Conservation (phyloP, 2,329 filamentous ascomycete genomes). For the Paracorniculantispora psalliotae region DNA sequence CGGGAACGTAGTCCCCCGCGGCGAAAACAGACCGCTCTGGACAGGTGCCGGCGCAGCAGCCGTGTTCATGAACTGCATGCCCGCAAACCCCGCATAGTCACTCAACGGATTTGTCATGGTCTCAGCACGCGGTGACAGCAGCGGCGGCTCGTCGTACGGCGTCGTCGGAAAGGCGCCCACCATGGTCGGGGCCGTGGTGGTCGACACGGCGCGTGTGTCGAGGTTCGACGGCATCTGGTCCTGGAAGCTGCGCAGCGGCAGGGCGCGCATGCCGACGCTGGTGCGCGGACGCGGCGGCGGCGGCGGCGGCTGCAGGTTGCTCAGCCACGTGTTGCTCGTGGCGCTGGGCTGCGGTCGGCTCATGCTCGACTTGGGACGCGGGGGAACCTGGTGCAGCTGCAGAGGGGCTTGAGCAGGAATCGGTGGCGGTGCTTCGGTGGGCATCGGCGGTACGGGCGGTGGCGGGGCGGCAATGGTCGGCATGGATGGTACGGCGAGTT, state of each 20-base stretch:
- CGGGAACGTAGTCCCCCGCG: slow-evolving; percentile 47
- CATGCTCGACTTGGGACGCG: slow-evolving; percentile 34
- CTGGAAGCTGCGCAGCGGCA: slow-evolving; percentile 11
- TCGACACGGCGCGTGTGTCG: not conserved
- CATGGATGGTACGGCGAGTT: not conserved
- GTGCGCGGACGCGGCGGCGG: slow-evolving; percentile 5
- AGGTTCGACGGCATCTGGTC: not conserved
- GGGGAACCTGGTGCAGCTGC: slow-evolving; percentile 22
- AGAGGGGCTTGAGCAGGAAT: slow-evolving; percentile 17
- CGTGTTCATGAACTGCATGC: slow-evolving; percentile 49
- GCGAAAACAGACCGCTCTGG: slow-evolving; percentile 44
- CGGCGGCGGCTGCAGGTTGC: not conserved
- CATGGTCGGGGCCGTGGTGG: not conserved
- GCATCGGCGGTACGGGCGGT: slow-evolving; percentile 11
- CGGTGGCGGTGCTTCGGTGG: slow-evolving; percentile 10
- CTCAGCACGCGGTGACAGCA: slow-evolving; percentile 67
- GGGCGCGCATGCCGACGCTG: slow-evolving; percentile 8
- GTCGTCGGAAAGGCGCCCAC: not conserved
- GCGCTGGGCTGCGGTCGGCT: slow-evolving; percentile 10
- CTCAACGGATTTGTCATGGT: slow-evolving; percentile 67
- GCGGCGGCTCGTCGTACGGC: slow-evolving; percentile 44
- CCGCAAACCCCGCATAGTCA: slow-evolving; percentile 27
- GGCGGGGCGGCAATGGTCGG: not conserved
- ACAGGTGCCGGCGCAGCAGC: slow-evolving; percentile 46
- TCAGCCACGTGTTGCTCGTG: not conserved